phyloP scores from a whole-genome alignment of 768 basidiomycete species.

The Leucosporidium creatinivorum region DNA sequence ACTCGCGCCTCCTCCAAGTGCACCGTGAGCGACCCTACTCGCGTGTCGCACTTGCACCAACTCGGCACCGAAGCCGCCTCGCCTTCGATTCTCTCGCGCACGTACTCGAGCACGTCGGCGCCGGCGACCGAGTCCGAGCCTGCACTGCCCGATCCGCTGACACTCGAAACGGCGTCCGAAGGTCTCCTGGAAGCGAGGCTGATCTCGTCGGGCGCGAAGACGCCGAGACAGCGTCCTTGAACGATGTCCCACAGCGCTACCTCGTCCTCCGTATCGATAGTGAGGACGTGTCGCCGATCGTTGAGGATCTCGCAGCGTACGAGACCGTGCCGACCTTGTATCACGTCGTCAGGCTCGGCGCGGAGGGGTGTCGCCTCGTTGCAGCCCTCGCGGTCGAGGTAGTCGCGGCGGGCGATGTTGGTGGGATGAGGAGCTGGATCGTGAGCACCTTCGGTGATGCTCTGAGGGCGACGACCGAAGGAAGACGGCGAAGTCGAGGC shows the following conservation, averaged over 20 bases:
- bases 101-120: constrained; percentile 72
- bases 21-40: constrained; percentile 76
- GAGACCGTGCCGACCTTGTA: constrained; percentile 66
- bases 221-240: constrained; percentile 64
- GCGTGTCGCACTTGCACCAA: constrained; percentile 86
- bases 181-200: constrained; percentile 38
- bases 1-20: constrained; percentile 71
- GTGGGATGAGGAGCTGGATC: constrained; percentile 5
- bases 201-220: constrained; percentile 61
- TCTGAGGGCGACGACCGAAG: constrained; percentile 6
- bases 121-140: background rate
- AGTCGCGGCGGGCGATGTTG: constrained; percentile 39
- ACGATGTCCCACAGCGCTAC: constrained; percentile 92
- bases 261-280: constrained; percentile 78
- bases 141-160: background rate
- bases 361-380: constrained; percentile 59
- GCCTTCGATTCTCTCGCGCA: constrained; percentile 86
- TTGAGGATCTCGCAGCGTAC: constrained; percentile 75
- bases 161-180: background rate
- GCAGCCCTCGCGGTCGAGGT: constrained; percentile 62
- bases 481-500: constrained; percentile 5
- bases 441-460: constrained; percentile 12
- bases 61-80: constrained; percentile 67
- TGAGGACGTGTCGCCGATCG: constrained; percentile 79
- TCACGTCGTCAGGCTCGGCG: constrained; percentile 58